Base-by-base conservation (phyloP, 139 green algal species). In the Pleodorina starrii region DNA sequence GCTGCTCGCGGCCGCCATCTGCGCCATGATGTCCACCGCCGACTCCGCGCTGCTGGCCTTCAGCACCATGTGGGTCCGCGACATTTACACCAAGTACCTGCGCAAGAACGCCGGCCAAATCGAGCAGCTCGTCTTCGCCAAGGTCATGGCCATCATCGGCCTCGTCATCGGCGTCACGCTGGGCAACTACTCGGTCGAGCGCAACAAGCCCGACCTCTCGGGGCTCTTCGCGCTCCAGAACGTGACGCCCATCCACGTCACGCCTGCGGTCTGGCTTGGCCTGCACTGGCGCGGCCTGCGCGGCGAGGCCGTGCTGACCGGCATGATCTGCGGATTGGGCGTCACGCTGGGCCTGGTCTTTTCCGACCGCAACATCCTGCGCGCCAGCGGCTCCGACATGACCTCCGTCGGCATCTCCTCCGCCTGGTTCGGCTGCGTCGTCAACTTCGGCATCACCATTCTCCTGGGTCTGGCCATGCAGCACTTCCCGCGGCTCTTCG, bases 21-120 rank as follows among this genome's bases (percentile, higher is more conserved):
- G 92, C 84, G 92, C 92, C 84, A 94, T 94, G 92, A 94, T 94
- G 92, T 89, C 66, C 46, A 94, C 92, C 32, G 92, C 90, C 40
- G 92, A 94, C 78, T 90, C 77, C 16, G 84, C 92, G 17, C 92
- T 94, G 60, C 90, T 94, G 21, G 90, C 92, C 1, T 93, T 91
- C 79, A 86, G 63, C 72, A 60, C 51, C 29, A 94, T 94, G 92
- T 94, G 87, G 77, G 80, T 90, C 10, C 84, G 79, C 36, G 92
- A 94, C 73, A 42, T 94, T 12, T 91, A 92, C 84, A 90, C 88
- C 44, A 90, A 90, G 23, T 94, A 94, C 87, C 5, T 94, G 36
- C 90, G 87, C 43, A 68, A 29, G 35, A 46, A 80, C 3, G 87
- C 90, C 11, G 32, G n/a, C 5, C 43, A 87, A 36, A 12, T 14